phyloP scores from a whole-genome alignment of 2,329 filamentous ascomycete species.

The Zasmidium cellare region DNA sequence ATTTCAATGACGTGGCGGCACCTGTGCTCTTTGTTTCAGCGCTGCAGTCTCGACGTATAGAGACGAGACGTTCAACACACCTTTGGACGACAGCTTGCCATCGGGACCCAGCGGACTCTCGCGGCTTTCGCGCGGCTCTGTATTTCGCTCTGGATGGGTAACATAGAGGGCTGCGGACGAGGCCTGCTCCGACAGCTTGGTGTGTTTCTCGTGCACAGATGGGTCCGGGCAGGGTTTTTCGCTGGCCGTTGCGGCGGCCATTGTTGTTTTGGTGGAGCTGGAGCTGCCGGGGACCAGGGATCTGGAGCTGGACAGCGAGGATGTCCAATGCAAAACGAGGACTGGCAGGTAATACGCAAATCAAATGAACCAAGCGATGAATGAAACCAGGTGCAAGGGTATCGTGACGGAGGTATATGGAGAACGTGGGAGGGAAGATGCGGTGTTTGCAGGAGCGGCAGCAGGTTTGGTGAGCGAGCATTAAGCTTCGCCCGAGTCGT shows the following conservation, averaged over 20 bases:
- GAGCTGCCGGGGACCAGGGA: neutral
- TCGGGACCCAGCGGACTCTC: conserved; percentile 49
- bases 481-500: neutral
- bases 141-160: conserved; percentile 41
- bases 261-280: conserved; percentile 10
- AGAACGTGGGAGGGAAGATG: neutral
- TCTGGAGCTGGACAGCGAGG: neutral
- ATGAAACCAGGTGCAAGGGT: too few relatives aligned
- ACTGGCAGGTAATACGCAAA: neutral
- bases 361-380: too few relatives aligned
- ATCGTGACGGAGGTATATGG: neutral
- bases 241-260: conserved; percentile 21
- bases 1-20: conserved; percentile 64
- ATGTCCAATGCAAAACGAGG: neutral
- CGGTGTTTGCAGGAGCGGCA: neutral
- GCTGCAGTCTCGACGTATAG: neutral
- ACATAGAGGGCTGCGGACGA: conserved; percentile 63
- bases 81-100: conserved; percentile 58
- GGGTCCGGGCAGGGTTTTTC: conserved; percentile 44
- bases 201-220: conserved; percentile 42
- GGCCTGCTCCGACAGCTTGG: conserved; percentile 51
- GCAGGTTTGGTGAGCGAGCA: neutral
- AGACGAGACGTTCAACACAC: conserved; percentile 36
- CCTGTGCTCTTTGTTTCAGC: conserved; percentile 40
- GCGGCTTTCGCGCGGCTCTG: conserved; percentile 23